Conservation (phyloP, 108 stramenopile genomes). For the Stephanodiscus triporus region DNA sequence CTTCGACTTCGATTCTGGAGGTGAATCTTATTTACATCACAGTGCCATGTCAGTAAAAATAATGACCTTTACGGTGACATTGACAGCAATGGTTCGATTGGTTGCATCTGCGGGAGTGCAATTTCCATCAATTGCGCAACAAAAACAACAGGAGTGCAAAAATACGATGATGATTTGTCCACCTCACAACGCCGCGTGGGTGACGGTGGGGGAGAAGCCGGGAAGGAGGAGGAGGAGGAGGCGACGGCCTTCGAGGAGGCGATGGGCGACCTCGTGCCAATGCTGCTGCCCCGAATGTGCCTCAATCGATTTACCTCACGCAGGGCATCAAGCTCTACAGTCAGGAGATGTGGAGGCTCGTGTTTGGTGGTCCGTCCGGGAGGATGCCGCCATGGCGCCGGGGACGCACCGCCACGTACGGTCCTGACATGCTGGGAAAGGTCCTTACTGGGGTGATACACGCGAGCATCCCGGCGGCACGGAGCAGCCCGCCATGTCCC, state of each 20-base stretch:
- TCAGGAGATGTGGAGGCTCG: conserved; percentile 92
- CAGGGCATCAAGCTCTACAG: conserved; percentile 94
- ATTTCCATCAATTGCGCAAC: no score
- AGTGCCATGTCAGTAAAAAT: not conserved
- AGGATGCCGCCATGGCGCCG: conserved; percentile 93
- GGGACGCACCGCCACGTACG: conserved; percentile 90
- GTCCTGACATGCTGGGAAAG: conserved; percentile 65
- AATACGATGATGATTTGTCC: no score
- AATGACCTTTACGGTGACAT: not conserved
- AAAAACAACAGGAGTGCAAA: no score
- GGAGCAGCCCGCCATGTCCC: conserved; percentile 83
- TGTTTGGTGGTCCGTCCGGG: conserved; percentile 94
- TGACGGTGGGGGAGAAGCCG: no score
- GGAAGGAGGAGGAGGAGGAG: conserved; percentile 37
- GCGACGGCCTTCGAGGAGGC: conserved; percentile 46
- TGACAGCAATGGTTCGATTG: not conserved
- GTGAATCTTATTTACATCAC: not conserved
- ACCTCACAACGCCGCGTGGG: no score
- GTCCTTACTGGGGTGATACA: conserved; percentile 49
- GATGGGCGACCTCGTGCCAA: conserved; percentile 51
- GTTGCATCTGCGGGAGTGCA: not conserved
- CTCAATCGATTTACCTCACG: conserved; percentile 97
- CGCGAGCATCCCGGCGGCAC: conserved; percentile 68
- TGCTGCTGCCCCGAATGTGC: conserved; percentile 94
- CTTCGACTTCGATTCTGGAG: conserved; percentile 14